Base-by-base conservation (phyloP, 768 basidiomycete species). In the Pleurotus ostreatus region DNA sequence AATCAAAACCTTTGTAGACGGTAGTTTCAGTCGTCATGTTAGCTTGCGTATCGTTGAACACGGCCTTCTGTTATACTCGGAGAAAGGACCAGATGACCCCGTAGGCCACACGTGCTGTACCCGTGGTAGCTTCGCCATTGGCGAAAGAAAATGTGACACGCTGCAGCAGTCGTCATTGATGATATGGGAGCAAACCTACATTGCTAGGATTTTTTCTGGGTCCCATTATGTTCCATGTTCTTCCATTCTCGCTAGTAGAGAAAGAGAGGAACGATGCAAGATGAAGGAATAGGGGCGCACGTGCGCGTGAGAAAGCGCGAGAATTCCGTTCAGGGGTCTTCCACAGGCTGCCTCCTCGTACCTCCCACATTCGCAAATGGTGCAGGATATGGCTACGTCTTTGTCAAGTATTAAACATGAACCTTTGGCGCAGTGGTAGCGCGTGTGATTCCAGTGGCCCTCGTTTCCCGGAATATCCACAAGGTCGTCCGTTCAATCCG, bases 401-500 rank as follows among this genome's bases (percentile, higher is more conserved):
- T 30, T 30, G 9, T 8, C 2, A 9, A 8, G 1, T 3, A 8
- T 13, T 1, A 9, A 47, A 25, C 22, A 23, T 41, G 57, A 57
- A 54, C 57, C 57, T 46, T 49, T 57, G 57, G 57, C 57, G 57
- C 57, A 57, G 57, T 57, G 51, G 57, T 57, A 57, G 57, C 57
- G 57, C 57, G 57, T 57, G 49, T 57, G 57, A 57, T 57, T 57
- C 57, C 57, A 57, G 57, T 2, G 1, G 2, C 20, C 20, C 2
- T 20, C 41, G 9, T 20, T 15, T n/a, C 8, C 13, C 13, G 41
- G 41, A n/a, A 20, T 12, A n/a, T 57, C 57, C 57, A 57, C 49
- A 57, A 57, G 57, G 51, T 57, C 51, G 57, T 57, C 57, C 57
- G 57, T 57, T 53, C 57, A 57, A 57, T 57, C 57, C 57, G 57